phyloP scores from a whole-genome alignment of 108 stramenopile species.

The Nitzschia sp. region DNA sequence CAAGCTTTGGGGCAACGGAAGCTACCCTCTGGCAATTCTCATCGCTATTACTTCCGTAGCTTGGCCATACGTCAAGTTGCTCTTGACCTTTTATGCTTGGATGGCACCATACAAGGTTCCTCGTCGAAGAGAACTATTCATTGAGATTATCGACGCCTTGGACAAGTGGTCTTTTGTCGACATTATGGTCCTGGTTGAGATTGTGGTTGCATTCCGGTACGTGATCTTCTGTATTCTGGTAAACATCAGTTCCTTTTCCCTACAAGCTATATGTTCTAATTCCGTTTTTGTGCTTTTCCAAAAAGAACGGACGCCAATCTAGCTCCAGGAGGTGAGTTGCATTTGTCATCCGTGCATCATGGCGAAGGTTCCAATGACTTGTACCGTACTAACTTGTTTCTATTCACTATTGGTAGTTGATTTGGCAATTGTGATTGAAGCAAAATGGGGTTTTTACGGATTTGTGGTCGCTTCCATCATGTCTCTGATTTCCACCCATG shows the following conservation, averaged over 20 bases:
- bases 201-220: constrained; percentile 81
- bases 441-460: constrained; percentile 74
- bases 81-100: constrained; percentile 65
- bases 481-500: constrained; percentile 66
- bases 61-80: constrained; percentile 84
- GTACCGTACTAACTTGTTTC: constrained; percentile 22
- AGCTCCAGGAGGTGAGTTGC: no score
- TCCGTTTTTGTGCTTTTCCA: no score
- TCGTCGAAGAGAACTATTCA: constrained; percentile 57
- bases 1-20: constrained; percentile 32
- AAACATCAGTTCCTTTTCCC: neutral
- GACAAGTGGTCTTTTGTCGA: constrained; percentile 90
- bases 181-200: constrained; percentile 77
- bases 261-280: no score
- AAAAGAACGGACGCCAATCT: no score
- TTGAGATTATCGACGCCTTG: constrained; percentile 64
- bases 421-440: constrained; percentile 53
- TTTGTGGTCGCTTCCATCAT: constrained; percentile 73
- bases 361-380: no score
- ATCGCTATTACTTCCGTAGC: constrained; percentile 31
- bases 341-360: no score
- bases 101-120: constrained; percentile 35
- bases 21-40: constrained; percentile 33
- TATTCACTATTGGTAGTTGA: constrained; percentile 37
- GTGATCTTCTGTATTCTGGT: neutral